Conservation (phyloP, 2,329 filamentous ascomycete genomes). For the Ophiocordyceps camponoti-rufipedis region DNA sequence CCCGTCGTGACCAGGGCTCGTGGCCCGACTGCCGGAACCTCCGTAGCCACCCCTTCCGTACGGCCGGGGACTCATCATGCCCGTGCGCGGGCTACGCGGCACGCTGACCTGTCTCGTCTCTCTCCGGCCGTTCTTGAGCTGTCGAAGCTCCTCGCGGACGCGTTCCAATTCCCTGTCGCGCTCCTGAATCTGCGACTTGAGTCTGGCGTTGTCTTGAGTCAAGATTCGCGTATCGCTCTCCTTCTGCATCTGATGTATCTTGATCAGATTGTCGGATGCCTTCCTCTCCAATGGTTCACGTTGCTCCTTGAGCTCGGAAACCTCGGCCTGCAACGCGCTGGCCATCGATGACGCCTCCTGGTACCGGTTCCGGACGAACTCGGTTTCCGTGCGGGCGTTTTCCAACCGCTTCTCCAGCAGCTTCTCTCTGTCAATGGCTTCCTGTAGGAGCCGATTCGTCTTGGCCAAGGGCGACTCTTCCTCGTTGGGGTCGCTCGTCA, state of each 20-base stretch:
- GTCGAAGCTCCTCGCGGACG: slow-evolving; percentile 27
- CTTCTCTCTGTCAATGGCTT: slow-evolving; percentile 17
- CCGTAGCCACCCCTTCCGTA: slow-evolving; percentile 10
- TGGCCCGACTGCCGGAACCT: slow-evolving; percentile 27
- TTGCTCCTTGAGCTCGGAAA: slow-evolving; percentile 22
- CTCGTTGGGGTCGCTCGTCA: slow-evolving; percentile 9
- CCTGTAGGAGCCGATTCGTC: slow-evolving; percentile 17
- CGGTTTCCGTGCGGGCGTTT: slow-evolving; percentile 27
- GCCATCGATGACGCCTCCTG: slow-evolving; percentile 35
- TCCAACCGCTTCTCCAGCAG: slow-evolving; percentile 21
- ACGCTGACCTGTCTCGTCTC: slow-evolving; percentile 39
- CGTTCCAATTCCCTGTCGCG: slow-evolving; percentile 31
- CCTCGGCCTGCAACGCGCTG: slow-evolving; percentile 25
- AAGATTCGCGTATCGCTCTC: slow-evolving; percentile 15
- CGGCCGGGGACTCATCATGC: slow-evolving; percentile 31
- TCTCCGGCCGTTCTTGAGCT: slow-evolving; percentile 28
- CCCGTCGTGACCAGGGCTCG: slow-evolving; percentile 24
- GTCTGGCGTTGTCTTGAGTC: slow-evolving; percentile 20
- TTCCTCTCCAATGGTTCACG: slow-evolving; percentile 21
- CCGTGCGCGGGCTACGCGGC: slow-evolving; percentile 36
- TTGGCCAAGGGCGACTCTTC: slow-evolving; percentile 10
- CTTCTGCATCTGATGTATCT: slow-evolving; percentile 28
- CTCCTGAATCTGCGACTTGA: slow-evolving; percentile 25
- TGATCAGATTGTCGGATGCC: slow-evolving; percentile 24
- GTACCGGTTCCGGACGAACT: slow-evolving; percentile 40